Conservation (phyloP, 345 rosid species). For the Sisymbrium irio region DNA sequence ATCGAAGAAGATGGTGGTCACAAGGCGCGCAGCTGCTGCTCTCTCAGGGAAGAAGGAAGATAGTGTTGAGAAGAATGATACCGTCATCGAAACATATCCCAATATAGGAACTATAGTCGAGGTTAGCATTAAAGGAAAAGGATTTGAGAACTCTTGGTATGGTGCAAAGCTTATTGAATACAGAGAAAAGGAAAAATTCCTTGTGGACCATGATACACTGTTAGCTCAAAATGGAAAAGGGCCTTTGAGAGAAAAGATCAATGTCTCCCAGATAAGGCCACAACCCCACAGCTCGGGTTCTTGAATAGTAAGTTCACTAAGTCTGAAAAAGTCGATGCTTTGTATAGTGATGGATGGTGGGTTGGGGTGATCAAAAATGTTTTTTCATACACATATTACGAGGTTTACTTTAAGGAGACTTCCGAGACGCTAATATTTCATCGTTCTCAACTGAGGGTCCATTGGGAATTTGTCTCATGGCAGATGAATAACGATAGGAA, state of each 20-base stretch:
- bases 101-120: not conserved
- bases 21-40: too few species aligned
- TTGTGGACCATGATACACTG: conserved; percentile 54
- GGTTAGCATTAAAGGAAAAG: conserved; percentile 57
- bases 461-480: conserved; percentile 78
- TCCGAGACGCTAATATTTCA: conserved; percentile 50
- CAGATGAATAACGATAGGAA: conserved; percentile 58
- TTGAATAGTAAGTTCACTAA: conserved; percentile 41
- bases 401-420: conserved; percentile 49
- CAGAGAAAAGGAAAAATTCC: conserved; percentile 46
- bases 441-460: conserved; percentile 61
- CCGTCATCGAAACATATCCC: not conserved
- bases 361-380: conserved; percentile 59
- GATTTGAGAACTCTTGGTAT: conserved; percentile 86
- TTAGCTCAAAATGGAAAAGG: conserved; percentile 65
- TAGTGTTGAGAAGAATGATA: too few species aligned
- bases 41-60: too few species aligned
- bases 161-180: conserved; percentile 52
- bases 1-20: too few species aligned
- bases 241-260: conserved; percentile 62
- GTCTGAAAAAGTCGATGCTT: conserved; percentile 77
- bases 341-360: conserved; percentile 89
- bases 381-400: conserved; percentile 43
- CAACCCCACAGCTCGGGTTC: conserved; percentile 44
- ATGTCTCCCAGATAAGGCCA: conserved; percentile 59